Evolutionary conservation across 129 eudicot genomes (phyloP).

Genomic region (Flaveria brownii): DNA sequence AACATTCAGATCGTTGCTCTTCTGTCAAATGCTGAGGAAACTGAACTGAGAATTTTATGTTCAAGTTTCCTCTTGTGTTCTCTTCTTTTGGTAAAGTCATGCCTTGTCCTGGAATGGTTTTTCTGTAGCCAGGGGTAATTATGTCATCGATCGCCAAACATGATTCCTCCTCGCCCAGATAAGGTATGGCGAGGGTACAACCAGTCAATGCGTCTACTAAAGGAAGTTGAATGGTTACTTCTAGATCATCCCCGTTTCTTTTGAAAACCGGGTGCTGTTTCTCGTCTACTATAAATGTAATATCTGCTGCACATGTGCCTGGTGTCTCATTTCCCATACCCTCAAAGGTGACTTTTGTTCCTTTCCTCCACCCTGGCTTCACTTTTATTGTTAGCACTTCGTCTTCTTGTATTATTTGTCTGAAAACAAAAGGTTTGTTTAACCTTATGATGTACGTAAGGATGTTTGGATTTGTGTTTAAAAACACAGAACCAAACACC

Average conservation of each 20-base stretch:
- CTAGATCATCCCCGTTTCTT: constrained; percentile 63
- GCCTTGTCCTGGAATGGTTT: constrained; percentile 58
- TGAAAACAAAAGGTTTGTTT: constrained; percentile 13
- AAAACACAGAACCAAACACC: constrained; percentile 5
- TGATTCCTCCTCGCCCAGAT: constrained; percentile 41
- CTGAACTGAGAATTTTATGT: constrained; percentile 48
- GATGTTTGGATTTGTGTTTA: not conserved
- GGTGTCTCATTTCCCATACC: constrained; percentile 54
- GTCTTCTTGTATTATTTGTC: constrained; percentile 55
- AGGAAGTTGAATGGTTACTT: constrained; percentile 46
- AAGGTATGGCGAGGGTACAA: constrained; percentile 51
- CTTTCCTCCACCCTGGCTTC: constrained; percentile 79
- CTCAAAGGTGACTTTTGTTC: constrained; percentile 65
- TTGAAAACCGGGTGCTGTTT: constrained; percentile 48
- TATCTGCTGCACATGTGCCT: constrained; percentile 42
- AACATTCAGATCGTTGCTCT: constrained; percentile 45
- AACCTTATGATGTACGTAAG: not conserved
- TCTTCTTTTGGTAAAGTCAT: constrained; percentile 52
- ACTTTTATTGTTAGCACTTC: constrained; percentile 63
- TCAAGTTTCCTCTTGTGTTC: constrained; percentile 57
- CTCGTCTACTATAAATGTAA: constrained; percentile 50
- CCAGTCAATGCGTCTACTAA: constrained; percentile 66
- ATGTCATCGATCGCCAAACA: constrained; percentile 45
- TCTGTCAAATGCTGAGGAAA: constrained; percentile 53
- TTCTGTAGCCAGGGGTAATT: constrained; percentile 53